These are phyloP conservation scores for Scutellaria minor DNA, from an alignment of 257 asterid genomes.

Conservation along the genomic window DNA sequence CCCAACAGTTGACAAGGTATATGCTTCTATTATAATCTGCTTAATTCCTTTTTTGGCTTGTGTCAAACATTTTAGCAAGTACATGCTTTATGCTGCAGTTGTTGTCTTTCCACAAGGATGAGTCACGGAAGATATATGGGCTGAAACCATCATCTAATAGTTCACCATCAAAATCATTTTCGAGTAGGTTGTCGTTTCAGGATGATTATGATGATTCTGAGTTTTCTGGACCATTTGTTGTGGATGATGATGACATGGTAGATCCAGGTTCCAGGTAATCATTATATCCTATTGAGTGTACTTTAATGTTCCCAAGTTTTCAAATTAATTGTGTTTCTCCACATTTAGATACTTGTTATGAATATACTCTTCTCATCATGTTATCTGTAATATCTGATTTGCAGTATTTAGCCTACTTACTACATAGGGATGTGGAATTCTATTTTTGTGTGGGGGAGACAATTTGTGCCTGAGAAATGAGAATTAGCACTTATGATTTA, in stretches of 20 bases:
- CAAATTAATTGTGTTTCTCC: constrained; percentile 17
- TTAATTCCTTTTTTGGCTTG: not conserved
- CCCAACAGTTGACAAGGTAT: constrained; percentile 66
- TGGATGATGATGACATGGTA: constrained; percentile 68
- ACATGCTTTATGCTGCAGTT: constrained; percentile 48
- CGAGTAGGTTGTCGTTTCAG: constrained; percentile 72
- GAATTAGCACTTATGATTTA: not conserved
- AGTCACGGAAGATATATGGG: constrained; percentile 46
- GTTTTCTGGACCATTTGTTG: constrained; percentile 73
- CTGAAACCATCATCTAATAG: constrained; percentile 49
- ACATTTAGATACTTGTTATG: constrained; percentile 7
- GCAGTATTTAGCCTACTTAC: not conserved
- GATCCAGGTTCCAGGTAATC: constrained; percentile 74
- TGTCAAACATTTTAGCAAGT: not conserved
- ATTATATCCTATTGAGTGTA: constrained; percentile 24
- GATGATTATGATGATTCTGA: constrained; percentile 76
- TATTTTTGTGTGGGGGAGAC: not conserved
- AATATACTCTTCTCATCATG: constrained; percentile 1
- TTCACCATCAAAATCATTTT: constrained; percentile 65
- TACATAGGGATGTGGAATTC: not conserved
- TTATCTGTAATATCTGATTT: constrained; percentile 3
- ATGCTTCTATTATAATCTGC: constrained; percentile 21
- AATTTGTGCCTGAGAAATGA: constrained; percentile 22
- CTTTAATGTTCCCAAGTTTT: constrained; percentile 23
- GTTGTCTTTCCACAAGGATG: constrained; percentile 50